Evolutionary conservation across 2,329 filamentous ascomycete genomes (phyloP).

Genomic region (Fusarium bactridioides): DNA sequence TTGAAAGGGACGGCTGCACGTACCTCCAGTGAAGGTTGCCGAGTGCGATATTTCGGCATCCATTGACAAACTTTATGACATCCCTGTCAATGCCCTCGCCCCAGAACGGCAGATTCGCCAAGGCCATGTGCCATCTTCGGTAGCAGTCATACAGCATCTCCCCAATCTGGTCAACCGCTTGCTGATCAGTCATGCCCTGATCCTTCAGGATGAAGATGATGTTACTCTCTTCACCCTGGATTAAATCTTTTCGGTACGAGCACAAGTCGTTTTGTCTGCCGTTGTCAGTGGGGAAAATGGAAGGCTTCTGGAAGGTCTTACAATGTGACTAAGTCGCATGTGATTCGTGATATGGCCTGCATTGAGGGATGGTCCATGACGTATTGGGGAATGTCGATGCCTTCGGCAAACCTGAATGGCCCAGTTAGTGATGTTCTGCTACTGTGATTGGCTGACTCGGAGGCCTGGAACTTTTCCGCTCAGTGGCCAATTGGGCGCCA

Average conservation of each 20-base stretch:
- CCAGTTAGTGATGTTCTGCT: neutral
- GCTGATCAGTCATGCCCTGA: conserved; percentile 18
- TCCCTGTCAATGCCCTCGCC: conserved; percentile 17
- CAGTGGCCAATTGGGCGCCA: neutral
- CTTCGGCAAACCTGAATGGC: conserved; percentile 12
- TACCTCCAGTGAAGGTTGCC: conserved; percentile 18
- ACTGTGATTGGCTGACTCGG: neutral
- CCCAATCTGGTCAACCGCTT: conserved; percentile 18
- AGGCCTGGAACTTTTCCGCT: neutral
- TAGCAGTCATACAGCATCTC: conserved; percentile 22
- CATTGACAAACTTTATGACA: conserved; percentile 20
- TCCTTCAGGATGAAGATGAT: conserved; percentile 21
- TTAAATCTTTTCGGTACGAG: conserved; percentile 17
- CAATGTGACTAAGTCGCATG: conserved; percentile 16
- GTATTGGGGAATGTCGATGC: conserved; percentile 17
- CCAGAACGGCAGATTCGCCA: conserved; percentile 16
- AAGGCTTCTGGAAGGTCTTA: neutral
- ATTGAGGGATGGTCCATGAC: conserved; percentile 17
- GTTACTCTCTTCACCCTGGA: conserved; percentile 18
- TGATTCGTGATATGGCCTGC: conserved; percentile 19
- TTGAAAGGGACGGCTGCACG: neutral
- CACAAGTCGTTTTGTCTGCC: conserved; percentile 17
- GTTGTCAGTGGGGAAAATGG: neutral
- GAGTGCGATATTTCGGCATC: conserved; percentile 20
- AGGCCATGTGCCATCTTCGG: conserved; percentile 8